phyloP scores from a whole-genome alignment of 139 green algal species.

The Gonium pectorale region DNA sequence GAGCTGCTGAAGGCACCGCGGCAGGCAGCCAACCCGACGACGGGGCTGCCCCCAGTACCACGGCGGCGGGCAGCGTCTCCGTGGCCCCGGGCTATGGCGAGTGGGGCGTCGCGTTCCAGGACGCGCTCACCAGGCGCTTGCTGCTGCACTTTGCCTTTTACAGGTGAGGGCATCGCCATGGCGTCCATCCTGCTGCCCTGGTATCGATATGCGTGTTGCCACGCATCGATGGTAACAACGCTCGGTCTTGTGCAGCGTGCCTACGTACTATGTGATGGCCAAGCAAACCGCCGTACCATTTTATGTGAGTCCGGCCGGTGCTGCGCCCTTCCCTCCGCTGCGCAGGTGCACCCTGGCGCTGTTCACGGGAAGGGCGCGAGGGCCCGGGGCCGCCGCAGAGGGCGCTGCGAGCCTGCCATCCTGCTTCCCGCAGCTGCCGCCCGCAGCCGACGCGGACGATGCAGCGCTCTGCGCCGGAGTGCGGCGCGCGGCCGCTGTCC shows the following conservation, averaged over 20 bases:
- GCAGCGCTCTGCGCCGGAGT: no score
- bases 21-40: no score
- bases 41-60: no score
- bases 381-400: neutral
- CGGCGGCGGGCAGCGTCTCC: neutral
- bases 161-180: neutral
- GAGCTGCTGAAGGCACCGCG: neutral
- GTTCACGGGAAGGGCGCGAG: neutral
- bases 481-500: no score
- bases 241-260: no score
- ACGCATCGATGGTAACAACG: no score
- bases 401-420: neutral
- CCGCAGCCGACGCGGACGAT: constrained; percentile 15
- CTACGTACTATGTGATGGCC: no score
- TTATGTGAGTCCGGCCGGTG: neutral
- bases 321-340: neutral
- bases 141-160: constrained; percentile 64
- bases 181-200: neutral
- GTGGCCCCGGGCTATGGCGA: neutral
- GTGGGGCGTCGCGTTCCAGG: constrained; percentile 40
- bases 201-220: neutral
- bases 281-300: no score
- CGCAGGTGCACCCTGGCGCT: neutral
- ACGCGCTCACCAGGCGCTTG: constrained; percentile 54
- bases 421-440: constrained; percentile 52